Evolutionary conservation across 1,284 basidiomycete species (phyloP).

Genomic region (Ustilago curta): DNA sequence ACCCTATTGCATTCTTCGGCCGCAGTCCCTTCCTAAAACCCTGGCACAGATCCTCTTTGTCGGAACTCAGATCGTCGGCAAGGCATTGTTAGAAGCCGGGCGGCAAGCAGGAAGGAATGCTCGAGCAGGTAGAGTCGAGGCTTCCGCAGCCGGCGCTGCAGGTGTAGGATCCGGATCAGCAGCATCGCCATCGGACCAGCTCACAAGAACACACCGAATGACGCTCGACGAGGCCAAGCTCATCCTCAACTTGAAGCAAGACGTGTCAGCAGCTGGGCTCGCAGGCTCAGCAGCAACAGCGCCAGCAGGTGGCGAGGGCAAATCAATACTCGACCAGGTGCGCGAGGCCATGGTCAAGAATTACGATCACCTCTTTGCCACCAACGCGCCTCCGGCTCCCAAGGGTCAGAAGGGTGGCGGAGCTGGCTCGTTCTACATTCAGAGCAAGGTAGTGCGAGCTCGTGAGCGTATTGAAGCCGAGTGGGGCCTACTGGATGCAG

Average conservation of each 20-base stretch:
- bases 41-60: conserved; percentile 85
- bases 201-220: conserved; percentile 85
- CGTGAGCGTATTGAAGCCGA: conserved; percentile 94
- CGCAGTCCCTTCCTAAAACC: conserved; percentile 71
- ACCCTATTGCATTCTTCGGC: not conserved
- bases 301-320: conserved; percentile 29
- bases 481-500: conserved; percentile 61
- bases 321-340: conserved; percentile 49
- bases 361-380: conserved; percentile 94
- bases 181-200: conserved; percentile 61
- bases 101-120: conserved; percentile 94
- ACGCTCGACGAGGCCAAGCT: conserved; percentile 94
- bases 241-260: conserved; percentile 90
- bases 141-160: conserved; percentile 79
- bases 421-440: conserved; percentile 77
- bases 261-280: conserved; percentile 46
- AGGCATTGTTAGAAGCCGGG: conserved; percentile 89
- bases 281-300: conserved; percentile 19
- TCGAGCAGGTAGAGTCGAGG: conserved; percentile 78
- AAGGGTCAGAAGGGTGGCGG: conserved; percentile 67
- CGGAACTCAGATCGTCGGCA: conserved; percentile 86
- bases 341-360: conserved; percentile 72
- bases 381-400: conserved; percentile 73
- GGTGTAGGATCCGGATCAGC: conserved; percentile 65
- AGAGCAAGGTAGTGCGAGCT: conserved; percentile 94